Base-by-base conservation (phyloP, 352 stramenopile species). In the Elongisporangium senticosum region DNA sequence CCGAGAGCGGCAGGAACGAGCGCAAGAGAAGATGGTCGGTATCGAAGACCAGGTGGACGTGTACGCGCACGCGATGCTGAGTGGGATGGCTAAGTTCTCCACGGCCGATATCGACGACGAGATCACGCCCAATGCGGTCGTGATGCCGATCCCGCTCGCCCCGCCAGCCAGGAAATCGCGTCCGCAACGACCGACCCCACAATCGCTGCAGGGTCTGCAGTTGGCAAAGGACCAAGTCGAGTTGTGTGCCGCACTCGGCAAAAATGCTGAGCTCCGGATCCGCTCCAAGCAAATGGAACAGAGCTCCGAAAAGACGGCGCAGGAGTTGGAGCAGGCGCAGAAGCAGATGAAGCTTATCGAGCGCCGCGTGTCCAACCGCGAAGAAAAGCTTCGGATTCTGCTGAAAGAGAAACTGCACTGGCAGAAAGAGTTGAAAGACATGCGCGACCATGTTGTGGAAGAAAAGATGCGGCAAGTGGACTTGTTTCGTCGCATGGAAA, bases 391-490 rank as follows among this genome's bases (percentile, higher is more conserved):
- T 23, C 75, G 75, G 1, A 70, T 64, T 0, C 24, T 90, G 11
- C 59, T 90, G 1, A 86, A 88, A 47, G 80, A 90, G 50, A 90
- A 90, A 47, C 61, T 90, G n/a, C 70, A 76, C 22, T 86, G 73
- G 75, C 73, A 89, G 47, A 83, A 79, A 19, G 79, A 87, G 49
- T 59, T 88, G 22, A 84, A 87, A 51, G 71, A 77, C 17, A 67
- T 77, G 43, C 68, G 77, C 5, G 74, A 77, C 13, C 75, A 89
- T 43, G 73, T 88, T 0, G 71, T 86, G 20, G 79, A 89, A 52
- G 77, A 87, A 52, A 90, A 90, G 51, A 87, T 89, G 78, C 73
- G 72, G 0, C 81, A 89, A 39, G 77, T 89, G 7, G 79, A 86
- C 43, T 53, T 89, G 3, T 78, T 84, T 49, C 75, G 79, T 7